Percentiles rank a stretch among this genome's conserved stretches.
Evolutionary conservation across 108 stramenopile genomes (phyloP).

Genomic region (Seminavis robusta): DNA sequence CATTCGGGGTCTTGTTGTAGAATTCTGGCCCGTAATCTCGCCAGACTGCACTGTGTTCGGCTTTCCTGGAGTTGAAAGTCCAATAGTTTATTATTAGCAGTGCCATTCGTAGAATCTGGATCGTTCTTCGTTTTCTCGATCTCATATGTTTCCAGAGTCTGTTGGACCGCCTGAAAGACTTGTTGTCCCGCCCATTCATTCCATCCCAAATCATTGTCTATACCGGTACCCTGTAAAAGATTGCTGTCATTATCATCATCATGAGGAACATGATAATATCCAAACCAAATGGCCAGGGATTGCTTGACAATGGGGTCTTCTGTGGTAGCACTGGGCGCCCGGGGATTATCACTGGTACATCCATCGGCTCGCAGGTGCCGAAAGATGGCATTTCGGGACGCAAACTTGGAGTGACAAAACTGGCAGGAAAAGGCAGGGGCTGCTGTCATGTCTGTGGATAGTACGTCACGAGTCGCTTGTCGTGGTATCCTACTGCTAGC

Average conservation of each 20-base stretch:
- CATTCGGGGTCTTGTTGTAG: slow-evolving; percentile 53
- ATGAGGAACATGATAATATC: not conserved
- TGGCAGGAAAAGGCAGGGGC: too few relatives aligned
- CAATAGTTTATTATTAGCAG: not conserved
- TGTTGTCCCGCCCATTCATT: not conserved
- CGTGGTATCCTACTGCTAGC: too few relatives aligned
- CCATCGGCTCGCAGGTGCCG: slow-evolving; percentile 46
- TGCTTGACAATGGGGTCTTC: slow-evolving; percentile 2
- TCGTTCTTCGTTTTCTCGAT: not conserved
- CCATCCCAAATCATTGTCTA: too few relatives aligned
- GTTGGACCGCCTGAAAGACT: not conserved
- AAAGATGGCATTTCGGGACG: slow-evolving; percentile 70
- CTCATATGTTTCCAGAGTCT: not conserved
- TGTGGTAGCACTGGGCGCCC: not conserved
- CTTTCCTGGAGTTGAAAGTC: too few relatives aligned
- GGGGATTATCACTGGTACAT: not conserved
- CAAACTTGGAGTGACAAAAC: slow-evolving; percentile 41
- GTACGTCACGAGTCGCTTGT: too few relatives aligned
- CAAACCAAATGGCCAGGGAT: slow-evolving; percentile 7
- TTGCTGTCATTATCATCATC: not conserved
- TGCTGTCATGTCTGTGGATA: too few relatives aligned
- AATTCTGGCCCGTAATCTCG: slow-evolving; percentile 46
- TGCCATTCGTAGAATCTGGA: not conserved
- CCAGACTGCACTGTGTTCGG: slow-evolving; percentile 40
- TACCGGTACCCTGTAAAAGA: too few relatives aligned